phyloP scores from a whole-genome alignment of 2,329 filamentous ascomycete species.

The Pseudogymnoascus sp. region DNA sequence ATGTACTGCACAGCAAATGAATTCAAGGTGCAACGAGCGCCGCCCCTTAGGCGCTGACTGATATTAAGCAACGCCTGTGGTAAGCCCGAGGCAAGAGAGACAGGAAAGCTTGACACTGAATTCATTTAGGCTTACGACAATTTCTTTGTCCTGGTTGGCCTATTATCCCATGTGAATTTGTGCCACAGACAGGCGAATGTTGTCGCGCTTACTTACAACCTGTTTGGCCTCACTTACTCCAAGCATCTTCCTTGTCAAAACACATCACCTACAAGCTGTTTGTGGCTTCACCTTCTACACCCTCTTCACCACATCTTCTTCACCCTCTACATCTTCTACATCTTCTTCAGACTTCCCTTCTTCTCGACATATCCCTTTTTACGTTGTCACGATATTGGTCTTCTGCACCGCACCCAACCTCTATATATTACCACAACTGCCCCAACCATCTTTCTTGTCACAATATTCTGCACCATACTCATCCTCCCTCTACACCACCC shows the following conservation, averaged over 20 bases:
- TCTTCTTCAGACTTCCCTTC: not conserved
- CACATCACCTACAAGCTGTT: not conserved
- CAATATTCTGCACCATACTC: too few relatives aligned
- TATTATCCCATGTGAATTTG: not conserved
- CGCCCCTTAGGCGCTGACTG: not conserved
- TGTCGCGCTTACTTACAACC: not conserved
- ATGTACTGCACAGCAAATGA: not conserved
- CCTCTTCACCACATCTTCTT: not conserved
- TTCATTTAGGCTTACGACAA: not conserved
- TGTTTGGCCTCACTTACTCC: too few relatives aligned
- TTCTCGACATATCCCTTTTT: not conserved
- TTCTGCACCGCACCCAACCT: too few relatives aligned
- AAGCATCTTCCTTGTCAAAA: not conserved
- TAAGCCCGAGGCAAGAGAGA: not conserved
- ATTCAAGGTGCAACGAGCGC: not conserved
- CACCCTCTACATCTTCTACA: not conserved
- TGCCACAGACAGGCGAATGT: not conserved
- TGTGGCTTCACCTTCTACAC: not conserved
- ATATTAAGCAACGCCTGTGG: not conserved
- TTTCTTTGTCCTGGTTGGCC: not conserved
- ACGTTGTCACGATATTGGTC: too few relatives aligned
- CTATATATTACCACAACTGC: too few relatives aligned
- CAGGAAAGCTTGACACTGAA: not conserved
- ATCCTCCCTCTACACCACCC: too few relatives aligned
- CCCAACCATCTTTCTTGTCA: too few relatives aligned